phyloP scores from a whole-genome alignment of 2,329 filamentous ascomycete species.

The Ophiocordyceps robertsii region DNA sequence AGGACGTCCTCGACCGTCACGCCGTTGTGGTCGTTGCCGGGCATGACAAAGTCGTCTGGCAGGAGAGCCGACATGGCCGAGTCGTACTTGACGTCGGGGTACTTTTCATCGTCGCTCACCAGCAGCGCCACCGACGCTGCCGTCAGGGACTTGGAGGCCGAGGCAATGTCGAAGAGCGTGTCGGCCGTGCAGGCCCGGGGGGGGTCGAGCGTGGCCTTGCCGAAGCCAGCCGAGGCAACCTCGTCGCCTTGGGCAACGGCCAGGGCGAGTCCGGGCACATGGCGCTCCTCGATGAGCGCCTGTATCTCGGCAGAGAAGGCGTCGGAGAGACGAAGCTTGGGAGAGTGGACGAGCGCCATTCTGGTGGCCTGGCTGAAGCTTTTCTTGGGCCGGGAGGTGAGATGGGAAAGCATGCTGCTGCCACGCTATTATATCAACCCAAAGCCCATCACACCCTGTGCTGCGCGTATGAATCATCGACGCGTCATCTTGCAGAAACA shows the following conservation, averaged over 20 bases:
- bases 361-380: background rate
- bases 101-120: slow-evolving; percentile 8
- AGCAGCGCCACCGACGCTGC: slow-evolving; percentile 12
- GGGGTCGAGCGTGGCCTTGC: slow-evolving; percentile 8
- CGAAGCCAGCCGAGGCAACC: slow-evolving; percentile 10
- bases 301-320: slow-evolving; percentile 6
- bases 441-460: background rate
- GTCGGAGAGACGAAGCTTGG: background rate
- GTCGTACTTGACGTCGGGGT: slow-evolving; percentile 10
- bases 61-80: slow-evolving; percentile 11
- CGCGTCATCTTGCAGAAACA: background rate
- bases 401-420: too few relatives aligned
- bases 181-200: slow-evolving; percentile 8
- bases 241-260: slow-evolving; percentile 7
- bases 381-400: background rate
- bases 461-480: background rate
- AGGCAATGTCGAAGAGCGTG: slow-evolving; percentile 15
- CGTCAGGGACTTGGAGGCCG: slow-evolving; percentile 13
- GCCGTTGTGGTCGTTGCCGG: slow-evolving; percentile 6
- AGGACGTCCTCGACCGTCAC: slow-evolving; percentile 13
- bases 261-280: slow-evolving; percentile 11
- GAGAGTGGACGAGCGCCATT: slow-evolving; percentile 8
- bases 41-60: slow-evolving; percentile 13
- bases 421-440: too few relatives aligned
- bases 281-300: slow-evolving; percentile 7